Percentiles rank a stretch among this genome's conserved stretches.
Evolutionary conservation across 257 asterid species (phyloP).

Genomic region (Ehretia macrophylla): DNA sequence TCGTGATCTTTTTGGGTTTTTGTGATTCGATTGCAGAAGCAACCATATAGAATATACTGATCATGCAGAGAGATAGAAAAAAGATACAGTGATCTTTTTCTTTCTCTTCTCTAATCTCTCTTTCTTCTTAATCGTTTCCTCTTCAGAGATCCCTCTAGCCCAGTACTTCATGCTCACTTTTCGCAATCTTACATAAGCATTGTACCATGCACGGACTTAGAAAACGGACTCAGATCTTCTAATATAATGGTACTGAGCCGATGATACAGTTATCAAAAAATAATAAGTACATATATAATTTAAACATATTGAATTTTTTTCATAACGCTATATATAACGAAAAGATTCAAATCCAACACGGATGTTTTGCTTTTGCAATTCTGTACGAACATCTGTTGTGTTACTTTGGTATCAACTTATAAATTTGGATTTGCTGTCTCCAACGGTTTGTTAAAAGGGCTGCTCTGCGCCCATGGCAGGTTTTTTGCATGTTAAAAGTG

Average conservation of each 20-base stretch:
- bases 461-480: background rate
- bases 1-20: slow-evolving; percentile 33
- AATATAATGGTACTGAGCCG: too few species aligned
- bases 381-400: too few species aligned
- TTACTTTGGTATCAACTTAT: too few species aligned
- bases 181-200: background rate
- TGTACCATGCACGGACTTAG: too few species aligned
- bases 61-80: background rate
- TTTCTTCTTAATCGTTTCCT: background rate
- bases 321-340: too few species aligned
- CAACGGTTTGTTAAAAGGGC: background rate
- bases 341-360: too few species aligned
- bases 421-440: background rate
- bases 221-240: too few species aligned
- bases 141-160: slow-evolving; percentile 9
- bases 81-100: background rate
- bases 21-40: slow-evolving; percentile 25
- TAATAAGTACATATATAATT: too few species aligned
- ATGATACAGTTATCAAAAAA: too few species aligned
- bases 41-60: background rate
- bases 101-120: background rate
- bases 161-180: background rate
- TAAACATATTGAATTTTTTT: too few species aligned
- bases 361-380: too few species aligned
- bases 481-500: background rate